Evolutionary conservation across 1,139 yeast species (phyloP).

Genomic region (Pichia sp.): DNA sequence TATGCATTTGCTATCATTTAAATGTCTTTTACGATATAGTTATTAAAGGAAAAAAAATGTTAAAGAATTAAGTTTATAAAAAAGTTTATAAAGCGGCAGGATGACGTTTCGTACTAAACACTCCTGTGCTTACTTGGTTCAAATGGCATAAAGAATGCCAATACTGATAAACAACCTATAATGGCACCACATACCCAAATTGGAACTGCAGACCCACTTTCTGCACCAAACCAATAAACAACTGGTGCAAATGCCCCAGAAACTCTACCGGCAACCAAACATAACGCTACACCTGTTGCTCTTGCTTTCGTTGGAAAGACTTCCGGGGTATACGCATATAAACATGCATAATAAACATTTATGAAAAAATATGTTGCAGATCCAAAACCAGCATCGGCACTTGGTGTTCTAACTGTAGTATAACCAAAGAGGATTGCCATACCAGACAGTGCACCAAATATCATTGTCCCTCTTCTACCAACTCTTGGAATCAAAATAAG

Average conservation of each 20-base stretch:
- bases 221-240: slow-evolving; percentile 39
- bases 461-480: slow-evolving; percentile 53
- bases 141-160: slow-evolving; percentile 41
- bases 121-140: slow-evolving; percentile 36
- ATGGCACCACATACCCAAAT: slow-evolving; percentile 56
- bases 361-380: slow-evolving; percentile 45
- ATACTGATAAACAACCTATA: slow-evolving; percentile 39
- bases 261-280: slow-evolving; percentile 41
- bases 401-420: slow-evolving; percentile 44
- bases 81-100: no score
- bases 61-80: neutral
- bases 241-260: slow-evolving; percentile 47
- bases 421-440: slow-evolving; percentile 54
- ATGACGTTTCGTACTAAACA: no score
- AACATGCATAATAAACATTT: slow-evolving; percentile 47
- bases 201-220: slow-evolving; percentile 41
- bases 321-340: slow-evolving; percentile 56
- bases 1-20: no score
- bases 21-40: no score
- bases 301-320: slow-evolving; percentile 50
- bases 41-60: neutral
- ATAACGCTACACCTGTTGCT: slow-evolving; percentile 50
- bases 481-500: slow-evolving; percentile 38
- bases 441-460: slow-evolving; percentile 44
- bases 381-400: slow-evolving; percentile 48